Base-by-base conservation (phyloP, 129 eudicot genomes). In the Apium graveolens region DNA sequence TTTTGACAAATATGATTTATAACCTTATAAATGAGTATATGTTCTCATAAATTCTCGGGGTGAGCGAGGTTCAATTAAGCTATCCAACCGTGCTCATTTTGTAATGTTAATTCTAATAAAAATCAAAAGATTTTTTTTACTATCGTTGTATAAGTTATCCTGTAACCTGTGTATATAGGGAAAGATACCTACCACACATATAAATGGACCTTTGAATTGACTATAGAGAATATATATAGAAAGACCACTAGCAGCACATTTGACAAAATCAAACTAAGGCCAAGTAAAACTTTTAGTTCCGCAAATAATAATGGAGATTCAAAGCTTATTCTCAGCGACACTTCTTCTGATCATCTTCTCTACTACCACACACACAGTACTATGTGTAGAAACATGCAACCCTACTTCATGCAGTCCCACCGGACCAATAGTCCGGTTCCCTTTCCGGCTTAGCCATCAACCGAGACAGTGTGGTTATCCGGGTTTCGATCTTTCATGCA, bases 401-500 rank as follows among this genome's bases (percentile, higher is more conserved):
- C 91, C 94, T 24, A 45, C 83, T 21, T 71, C 81, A 65, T 89
- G 92, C 79, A 27, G 75, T 26, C 38, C 35, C 26, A 27, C 42
- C 51, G 91, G 86, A 16, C 94, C 97, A 18, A 31, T 32, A 29
- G 73, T 93, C 90, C 91, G 86, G 10, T 90, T 87, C 78, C 98
- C 98, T 26, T 93, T 93, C 85, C 89, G 85, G 41, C 82, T 26
- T 1, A 37, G n/a, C 79, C 87, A 81, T 18, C 92, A 87, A 62
- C 78, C 92, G 20, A 21, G 24, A 9, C 69, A 79, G 0, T 89
- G 98, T 63, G 98, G 97, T n/a, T 87, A 71, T 46, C 88, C 88
- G 1, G 91, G 95, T 0, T 91, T 91, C 80, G 92, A 86, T 68
- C 89, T 93, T 3, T 75, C 78, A 5, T 90, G 97, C 83, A 89